phyloP scores from a whole-genome alignment of 2,329 filamentous ascomycete species.

The Camillea tinctor region DNA sequence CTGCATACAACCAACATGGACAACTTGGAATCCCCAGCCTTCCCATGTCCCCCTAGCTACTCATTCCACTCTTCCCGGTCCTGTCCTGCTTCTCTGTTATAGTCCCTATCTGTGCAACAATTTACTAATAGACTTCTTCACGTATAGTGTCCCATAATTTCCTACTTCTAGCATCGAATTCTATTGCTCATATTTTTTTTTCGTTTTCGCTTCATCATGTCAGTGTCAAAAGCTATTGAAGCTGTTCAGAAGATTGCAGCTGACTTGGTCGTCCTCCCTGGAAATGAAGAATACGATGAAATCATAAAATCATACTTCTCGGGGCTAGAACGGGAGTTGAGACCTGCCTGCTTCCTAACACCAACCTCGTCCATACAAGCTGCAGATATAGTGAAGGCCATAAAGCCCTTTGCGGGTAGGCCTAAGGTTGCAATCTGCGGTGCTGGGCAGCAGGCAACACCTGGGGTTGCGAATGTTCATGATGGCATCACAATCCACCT shows the following conservation, averaged over 20 bases:
- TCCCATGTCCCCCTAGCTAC: too few relatives aligned
- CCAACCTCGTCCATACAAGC: conserved; percentile 13
- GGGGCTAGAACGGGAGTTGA: conserved; percentile 14
- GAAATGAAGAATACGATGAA: conserved; percentile 8
- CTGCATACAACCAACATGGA: too few relatives aligned
- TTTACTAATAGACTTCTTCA: not conserved
- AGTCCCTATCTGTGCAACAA: not conserved
- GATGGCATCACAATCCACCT: conserved; percentile 11
- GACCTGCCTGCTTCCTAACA: conserved; percentile 13
- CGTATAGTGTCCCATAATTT: not conserved
- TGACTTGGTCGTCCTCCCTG: conserved; percentile 8
- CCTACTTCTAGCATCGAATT: not conserved
- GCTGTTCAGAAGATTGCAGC: not conserved
- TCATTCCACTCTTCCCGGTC: not conserved
- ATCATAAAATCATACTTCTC: conserved; percentile 17
- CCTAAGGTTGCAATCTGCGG: conserved; percentile 8
- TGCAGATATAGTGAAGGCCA: conserved; percentile 11
- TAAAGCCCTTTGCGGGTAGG: not conserved
- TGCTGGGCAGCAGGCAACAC: conserved; percentile 9
- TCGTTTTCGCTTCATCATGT: not conserved
- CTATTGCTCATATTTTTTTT: not conserved
- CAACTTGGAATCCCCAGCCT: too few relatives aligned
- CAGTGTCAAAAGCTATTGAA: conserved; percentile 1
- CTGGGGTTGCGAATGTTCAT: conserved; percentile 6
- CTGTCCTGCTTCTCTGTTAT: not conserved